Base-by-base conservation (phyloP, 176 grass and related monocot genomes). In the Oryza brachyantha region DNA sequence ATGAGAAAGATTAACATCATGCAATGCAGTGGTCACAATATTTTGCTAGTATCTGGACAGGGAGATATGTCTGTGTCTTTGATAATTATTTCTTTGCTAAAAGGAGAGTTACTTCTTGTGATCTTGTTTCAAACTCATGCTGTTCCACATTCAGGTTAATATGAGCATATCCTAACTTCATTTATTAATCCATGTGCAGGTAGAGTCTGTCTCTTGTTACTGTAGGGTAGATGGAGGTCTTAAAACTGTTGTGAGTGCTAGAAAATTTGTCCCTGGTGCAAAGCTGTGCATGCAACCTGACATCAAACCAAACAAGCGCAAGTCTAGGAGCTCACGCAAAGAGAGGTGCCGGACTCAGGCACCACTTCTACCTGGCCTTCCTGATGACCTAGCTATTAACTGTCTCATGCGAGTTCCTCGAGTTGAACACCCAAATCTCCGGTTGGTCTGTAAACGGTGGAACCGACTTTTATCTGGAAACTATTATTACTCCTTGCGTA, bases 351-450 rank as follows among this genome's bases (percentile, higher is more conserved):
- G 82, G 61, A 73, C 71, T 55, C 93, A 90, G 52, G 74, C 89
- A 5, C 91, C 94, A 75, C 81, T 97, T 35, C 72, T 97, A 16
- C 91, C 94, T 86, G 91, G 94, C 71, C 89, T 97, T 54, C 94
- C 94, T 61, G 94, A 97, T 72, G 94, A 97, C 83, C 76, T 97
- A 46, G 94, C 94, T 45, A 89, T 97, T 84, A 86, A 86, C 58
- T 97, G 94, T 78, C 75, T 97, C 35, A 88, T 97, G 70, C 82
- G 94, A 14, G 89, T 93, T 43, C 86, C 91, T 66, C 91, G 89
- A 83, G 62, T 63, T 7, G 87, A 84, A 48, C 91, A 94, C 76
- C 86, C 83, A 25, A 90, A 84, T 81, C 74, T 94, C 46, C 75
- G 89, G 19, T 68, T 97, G 58, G 94, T 97, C 38, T 88, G 89